phyloP scores from a whole-genome alignment of 495 filamentous ascomycete species.

The Hypomontagnella monticulosa region DNA sequence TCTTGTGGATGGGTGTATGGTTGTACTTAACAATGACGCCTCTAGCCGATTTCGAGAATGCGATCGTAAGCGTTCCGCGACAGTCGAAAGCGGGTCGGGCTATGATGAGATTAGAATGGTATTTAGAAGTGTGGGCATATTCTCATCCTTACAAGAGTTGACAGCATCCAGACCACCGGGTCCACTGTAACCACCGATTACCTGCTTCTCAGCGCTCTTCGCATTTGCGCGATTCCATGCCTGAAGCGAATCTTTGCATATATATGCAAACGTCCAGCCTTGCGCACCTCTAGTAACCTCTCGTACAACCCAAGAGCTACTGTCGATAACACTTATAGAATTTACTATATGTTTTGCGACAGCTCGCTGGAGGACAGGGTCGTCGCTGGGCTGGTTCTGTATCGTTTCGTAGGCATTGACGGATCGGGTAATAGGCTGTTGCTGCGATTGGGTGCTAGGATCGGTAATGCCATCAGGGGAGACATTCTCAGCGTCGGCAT shows the following conservation, averaged over 20 bases:
- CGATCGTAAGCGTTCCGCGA: slow-evolving; percentile 54
- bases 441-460: slow-evolving; percentile 40
- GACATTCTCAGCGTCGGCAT: slow-evolving; percentile 47
- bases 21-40: slow-evolving; percentile 57
- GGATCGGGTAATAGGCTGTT: slow-evolving; percentile 30
- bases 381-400: slow-evolving; percentile 54
- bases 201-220: slow-evolving; percentile 47
- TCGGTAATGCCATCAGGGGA: slow-evolving; percentile 37
- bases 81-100: slow-evolving; percentile 62
- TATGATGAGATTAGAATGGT: slow-evolving; percentile 39
- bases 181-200: slow-evolving; percentile 55
- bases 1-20: slow-evolving; percentile 59
- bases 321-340: slow-evolving; percentile 50
- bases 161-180: slow-evolving; percentile 51
- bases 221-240: slow-evolving; percentile 55
- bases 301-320: slow-evolving; percentile 55
- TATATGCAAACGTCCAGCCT: slow-evolving; percentile 59
- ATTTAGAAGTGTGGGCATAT: not conserved
- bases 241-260: slow-evolving; percentile 59
- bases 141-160: slow-evolving; percentile 46
- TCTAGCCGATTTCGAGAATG: slow-evolving; percentile 52
- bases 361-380: slow-evolving; percentile 53
- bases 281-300: slow-evolving; percentile 51
- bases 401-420: slow-evolving; percentile 50
- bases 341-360: slow-evolving; percentile 53